Evolutionary conservation across 176 grass and related monocot genomes (phyloP).

Genomic region (Typha latifolia): DNA sequence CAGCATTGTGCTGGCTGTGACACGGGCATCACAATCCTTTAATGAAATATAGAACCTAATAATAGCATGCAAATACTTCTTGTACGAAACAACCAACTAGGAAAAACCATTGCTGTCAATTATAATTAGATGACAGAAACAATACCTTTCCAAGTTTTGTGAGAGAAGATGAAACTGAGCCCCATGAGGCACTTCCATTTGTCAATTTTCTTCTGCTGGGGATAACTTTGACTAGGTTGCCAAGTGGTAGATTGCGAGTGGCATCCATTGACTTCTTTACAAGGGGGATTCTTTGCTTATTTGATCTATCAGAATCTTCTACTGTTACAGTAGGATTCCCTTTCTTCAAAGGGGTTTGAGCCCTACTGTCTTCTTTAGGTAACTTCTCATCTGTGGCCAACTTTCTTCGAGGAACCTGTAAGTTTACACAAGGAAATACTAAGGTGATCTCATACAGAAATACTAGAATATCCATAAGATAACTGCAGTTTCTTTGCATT

Average conservation of each 20-base stretch:
- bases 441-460: neutral
- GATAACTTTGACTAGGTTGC: conserved; percentile 29
- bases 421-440: neutral
- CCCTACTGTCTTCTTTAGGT: conserved; percentile 41
- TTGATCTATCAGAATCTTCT: conserved; percentile 16
- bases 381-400: conserved; percentile 34
- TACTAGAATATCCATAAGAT: no score
- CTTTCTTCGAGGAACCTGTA: conserved; percentile 51
- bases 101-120: no score
- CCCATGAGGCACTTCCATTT: conserved; percentile 45
- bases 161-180: conserved; percentile 45
- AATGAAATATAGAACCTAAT: no score
- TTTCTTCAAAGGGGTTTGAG: conserved; percentile 24
- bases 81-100: no score
- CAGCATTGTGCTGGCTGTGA: no score
- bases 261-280: conserved; percentile 20
- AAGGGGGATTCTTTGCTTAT: conserved; percentile 21
- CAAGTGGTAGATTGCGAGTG: conserved; percentile 15
- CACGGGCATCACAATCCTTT: no score
- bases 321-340: conserved; percentile 9
- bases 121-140: neutral
- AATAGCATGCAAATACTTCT: no score
- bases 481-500: no score
- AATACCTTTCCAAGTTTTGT: conserved; percentile 41
- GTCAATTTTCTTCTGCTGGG: conserved; percentile 28